phyloP scores from a whole-genome alignment of 148 eudicot genomes.

The Pouteria glomerata region DNA sequence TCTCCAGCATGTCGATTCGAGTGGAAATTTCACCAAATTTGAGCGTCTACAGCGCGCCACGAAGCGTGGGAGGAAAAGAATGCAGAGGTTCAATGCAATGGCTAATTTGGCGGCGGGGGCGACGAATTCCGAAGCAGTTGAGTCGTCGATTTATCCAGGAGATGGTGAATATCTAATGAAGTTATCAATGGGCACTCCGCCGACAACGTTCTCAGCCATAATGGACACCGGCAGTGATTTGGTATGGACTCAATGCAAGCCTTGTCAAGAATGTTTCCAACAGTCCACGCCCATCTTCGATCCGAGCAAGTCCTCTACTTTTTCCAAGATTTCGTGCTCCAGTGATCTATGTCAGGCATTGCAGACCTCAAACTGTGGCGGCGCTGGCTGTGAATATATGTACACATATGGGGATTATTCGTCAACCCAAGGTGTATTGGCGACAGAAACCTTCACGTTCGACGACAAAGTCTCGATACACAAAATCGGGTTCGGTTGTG shows the following conservation, averaged over 20 bases:
- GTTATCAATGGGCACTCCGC: slow-evolving; percentile 65
- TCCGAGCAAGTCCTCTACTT: slow-evolving; percentile 57
- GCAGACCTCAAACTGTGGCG: slow-evolving; percentile 35
- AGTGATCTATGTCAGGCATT: slow-evolving; percentile 45
- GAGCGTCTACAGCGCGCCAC: slow-evolving; percentile 55
- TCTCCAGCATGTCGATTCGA: slow-evolving; percentile 64
- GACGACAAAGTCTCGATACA: slow-evolving; percentile 40
- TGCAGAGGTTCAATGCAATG: slow-evolving; percentile 43
- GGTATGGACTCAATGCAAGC: slow-evolving; percentile 78
- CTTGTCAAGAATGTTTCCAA: slow-evolving; percentile 57
- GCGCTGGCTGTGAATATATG: slow-evolving; percentile 44
- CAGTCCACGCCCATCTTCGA: slow-evolving; percentile 61
- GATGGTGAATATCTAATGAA: slow-evolving; percentile 66
- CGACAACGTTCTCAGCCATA: slow-evolving; percentile 40
- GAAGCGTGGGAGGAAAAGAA: slow-evolving; percentile 40
- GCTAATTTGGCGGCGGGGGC: slow-evolving; percentile 22
- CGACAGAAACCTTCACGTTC: slow-evolving; percentile 66
- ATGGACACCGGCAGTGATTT: slow-evolving; percentile 83
- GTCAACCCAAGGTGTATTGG: slow-evolving; percentile 51
- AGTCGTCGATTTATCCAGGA: slow-evolving; percentile 51
- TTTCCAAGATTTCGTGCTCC: slow-evolving; percentile 38
- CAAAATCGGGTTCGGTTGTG: slow-evolving; percentile 67
- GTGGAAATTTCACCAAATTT: slow-evolving; percentile 46
- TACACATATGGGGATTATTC: slow-evolving; percentile 71
- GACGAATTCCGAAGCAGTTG: slow-evolving; percentile 4